Evolutionary conservation across 768 basidiomycete genomes (phyloP), one percentile per base, ranked within the genome.

Genomic region (Lactarius trivialis): DNA sequence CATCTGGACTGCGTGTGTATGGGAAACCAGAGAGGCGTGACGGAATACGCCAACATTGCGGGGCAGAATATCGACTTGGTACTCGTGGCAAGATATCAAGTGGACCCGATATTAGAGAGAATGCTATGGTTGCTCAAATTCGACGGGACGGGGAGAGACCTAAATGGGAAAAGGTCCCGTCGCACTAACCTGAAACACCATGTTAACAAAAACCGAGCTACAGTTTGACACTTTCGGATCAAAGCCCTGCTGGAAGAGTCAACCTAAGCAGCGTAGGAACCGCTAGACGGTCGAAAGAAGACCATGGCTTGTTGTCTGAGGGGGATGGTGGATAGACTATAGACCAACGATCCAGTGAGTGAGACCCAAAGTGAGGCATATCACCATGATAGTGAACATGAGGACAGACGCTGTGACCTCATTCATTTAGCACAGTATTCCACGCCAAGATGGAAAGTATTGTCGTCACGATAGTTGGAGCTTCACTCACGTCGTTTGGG

Each of bases 281-380:
- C 77, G 36, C 71, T 65, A 4, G 75, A 74, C 26, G 77, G 68
- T 75, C 74, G 76, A 33, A 77, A 68, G 53, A 74, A 73, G 33
- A 78, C 69, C 36, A 72, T 19, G 36, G 55, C 73, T 74, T 55
- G 9, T 41, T 57, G 24, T 41, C 19, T 33, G 48, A 37, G 15
- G 73, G 11, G n/a, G 60, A 72, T 19, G 77, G 65, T 60, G 52
- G 60, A 63, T 39, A 68, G 8, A 8, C 12, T 1, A 36, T 51
- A 59, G 11, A 71, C 71, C 2, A 7, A 3, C n/a, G 56, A 53
- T 21, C 53, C 51, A 7, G 70, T 67, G 54, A 69, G 60, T 24
- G 70, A 70, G 52, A 52, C 68, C 39, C n/a, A 68, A 74, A 7
- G 67, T 58, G 1, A 76, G 9, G 7, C 68, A 73, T 28, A 77